Percentiles rank a stretch among this genome's conserved stretches.
Evolutionary conservation across 1,284 basidiomycete species (phyloP).

Genomic region (Cryptococcus sp.): DNA sequence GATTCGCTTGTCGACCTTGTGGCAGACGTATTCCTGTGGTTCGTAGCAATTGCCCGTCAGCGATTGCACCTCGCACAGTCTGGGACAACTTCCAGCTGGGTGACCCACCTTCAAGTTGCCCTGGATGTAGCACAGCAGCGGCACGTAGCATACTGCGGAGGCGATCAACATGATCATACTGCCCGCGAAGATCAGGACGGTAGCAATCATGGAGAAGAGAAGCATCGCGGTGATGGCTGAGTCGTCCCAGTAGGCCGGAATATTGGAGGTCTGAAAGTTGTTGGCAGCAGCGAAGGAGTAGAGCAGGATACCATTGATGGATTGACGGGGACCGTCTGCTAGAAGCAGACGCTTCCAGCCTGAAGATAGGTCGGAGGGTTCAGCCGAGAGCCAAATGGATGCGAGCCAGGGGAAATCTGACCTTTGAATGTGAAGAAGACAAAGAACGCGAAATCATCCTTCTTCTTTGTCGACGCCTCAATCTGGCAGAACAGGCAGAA

Average conservation of each 20-base stretch:
- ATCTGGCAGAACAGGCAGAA: constrained; percentile 99
- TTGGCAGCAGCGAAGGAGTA: constrained; percentile 85
- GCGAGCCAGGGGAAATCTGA: constrained; percentile 46
- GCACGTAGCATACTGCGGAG: constrained; percentile 85
- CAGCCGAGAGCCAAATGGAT: background rate
- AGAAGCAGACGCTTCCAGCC: constrained; percentile 93
- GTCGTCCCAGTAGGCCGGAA: constrained; percentile 60
- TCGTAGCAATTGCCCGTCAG: background rate
- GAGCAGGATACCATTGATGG: constrained; percentile 90
- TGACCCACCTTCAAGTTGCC: constrained; percentile 81
- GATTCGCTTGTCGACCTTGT: constrained; percentile 98
- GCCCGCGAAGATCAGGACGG: constrained; percentile 79
- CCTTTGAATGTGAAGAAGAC: constrained; percentile 99
- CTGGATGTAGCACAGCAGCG: constrained; percentile 89
- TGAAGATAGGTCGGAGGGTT: constrained; percentile 39
- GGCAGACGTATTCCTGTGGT: constrained; percentile 92
- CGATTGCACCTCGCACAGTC: too few species aligned
- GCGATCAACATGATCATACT: constrained; percentile 75
- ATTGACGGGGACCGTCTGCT: constrained; percentile 95
- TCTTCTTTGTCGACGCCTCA: constrained; percentile 89
- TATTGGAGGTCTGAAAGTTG: constrained; percentile 59
- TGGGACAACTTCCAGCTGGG: too few species aligned
- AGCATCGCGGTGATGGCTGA: constrained; percentile 72
- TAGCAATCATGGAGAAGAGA: constrained; percentile 85
- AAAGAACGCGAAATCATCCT: constrained; percentile 97